These are phyloP conservation scores for Candida anutae DNA, from an alignment of 1,139 yeast species.

Conservation along the genomic window DNA sequence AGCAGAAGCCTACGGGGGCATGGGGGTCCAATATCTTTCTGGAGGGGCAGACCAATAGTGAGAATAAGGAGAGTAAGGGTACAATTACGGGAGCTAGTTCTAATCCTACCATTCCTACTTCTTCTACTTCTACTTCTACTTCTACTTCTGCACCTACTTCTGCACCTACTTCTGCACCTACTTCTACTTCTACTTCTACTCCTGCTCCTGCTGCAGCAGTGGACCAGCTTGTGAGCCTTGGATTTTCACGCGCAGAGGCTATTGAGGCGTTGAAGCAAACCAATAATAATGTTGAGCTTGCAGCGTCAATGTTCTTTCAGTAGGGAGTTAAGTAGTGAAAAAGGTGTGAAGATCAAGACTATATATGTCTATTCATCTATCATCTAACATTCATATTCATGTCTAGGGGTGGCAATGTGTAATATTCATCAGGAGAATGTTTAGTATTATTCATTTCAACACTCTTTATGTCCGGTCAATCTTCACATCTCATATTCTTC, in stretches of 20 bases:
- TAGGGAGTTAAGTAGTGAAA: too few species aligned
- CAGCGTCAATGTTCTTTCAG: conserved; percentile 68
- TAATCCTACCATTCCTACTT: conserved; percentile 3
- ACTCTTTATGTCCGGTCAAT: too few species aligned
- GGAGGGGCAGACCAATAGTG: too few species aligned
- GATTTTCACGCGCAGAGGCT: conserved; percentile 62
- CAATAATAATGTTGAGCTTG: conserved; percentile 73
- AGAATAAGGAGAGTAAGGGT: background rate
- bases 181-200: conserved; percentile 19
- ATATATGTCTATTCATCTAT: too few species aligned
- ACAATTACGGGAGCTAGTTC: conserved; percentile 3
- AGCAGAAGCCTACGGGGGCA: conserved; percentile 1
- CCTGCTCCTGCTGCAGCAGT: conserved; percentile 34
- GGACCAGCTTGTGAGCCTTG: conserved; percentile 53
- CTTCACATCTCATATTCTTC: too few species aligned
- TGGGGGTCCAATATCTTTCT: conserved; percentile 9
- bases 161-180: conserved; percentile 14
- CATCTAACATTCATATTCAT: too few species aligned
- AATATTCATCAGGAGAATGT: too few species aligned
- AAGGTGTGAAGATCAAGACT: too few species aligned
- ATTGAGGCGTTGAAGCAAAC: conserved; percentile 58
- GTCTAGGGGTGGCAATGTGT: too few species aligned
- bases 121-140: conserved; percentile 16
- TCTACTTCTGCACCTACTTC: conserved; percentile 22
- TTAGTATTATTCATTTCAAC: too few species aligned